phyloP scores from a whole-genome alignment of 345 rosid species.

The Dimocarpus longan region DNA sequence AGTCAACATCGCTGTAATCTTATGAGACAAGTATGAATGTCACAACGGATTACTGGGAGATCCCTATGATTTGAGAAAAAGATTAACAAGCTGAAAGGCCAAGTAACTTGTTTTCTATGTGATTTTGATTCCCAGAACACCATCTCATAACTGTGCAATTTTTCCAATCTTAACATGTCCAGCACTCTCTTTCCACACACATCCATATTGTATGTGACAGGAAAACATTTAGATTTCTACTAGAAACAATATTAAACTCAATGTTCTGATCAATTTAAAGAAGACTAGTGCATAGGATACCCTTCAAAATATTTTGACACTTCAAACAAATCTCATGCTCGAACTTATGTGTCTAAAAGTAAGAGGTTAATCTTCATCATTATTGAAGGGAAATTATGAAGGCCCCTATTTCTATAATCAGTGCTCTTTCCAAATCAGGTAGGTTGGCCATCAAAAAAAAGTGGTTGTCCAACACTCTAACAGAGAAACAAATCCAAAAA shows the following conservation, averaged over 20 bases:
- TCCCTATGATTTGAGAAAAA: not conserved
- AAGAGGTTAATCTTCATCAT: not conserved
- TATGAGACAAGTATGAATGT: not conserved
- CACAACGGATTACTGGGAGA: not conserved
- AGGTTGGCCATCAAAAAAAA: not conserved
- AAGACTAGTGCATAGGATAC: not conserved
- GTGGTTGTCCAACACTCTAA: not conserved
- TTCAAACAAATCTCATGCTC: not conserved
- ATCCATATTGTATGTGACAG: not conserved
- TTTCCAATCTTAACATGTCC: not conserved
- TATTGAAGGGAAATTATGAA: not conserved
- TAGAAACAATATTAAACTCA: not conserved
- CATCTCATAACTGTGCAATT: not conserved
- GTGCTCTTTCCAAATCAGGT: not conserved
- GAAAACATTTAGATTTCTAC: not conserved
- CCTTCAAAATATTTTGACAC: not conserved
- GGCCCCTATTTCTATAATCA: not conserved
- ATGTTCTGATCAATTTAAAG: not conserved
- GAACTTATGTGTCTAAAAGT: not conserved
- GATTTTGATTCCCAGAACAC: not conserved
- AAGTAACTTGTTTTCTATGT: not conserved
- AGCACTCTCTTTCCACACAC: not conserved
- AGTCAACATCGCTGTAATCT: not conserved
- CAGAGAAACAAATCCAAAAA: not conserved
- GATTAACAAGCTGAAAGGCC: not conserved